A percentile compares a stretch with the other conserved stretches of the same genome.
Conservation (phyloP, 2,329 filamentous ascomycete genomes). For the Dryadomyces quercus-mongolicae region DNA sequence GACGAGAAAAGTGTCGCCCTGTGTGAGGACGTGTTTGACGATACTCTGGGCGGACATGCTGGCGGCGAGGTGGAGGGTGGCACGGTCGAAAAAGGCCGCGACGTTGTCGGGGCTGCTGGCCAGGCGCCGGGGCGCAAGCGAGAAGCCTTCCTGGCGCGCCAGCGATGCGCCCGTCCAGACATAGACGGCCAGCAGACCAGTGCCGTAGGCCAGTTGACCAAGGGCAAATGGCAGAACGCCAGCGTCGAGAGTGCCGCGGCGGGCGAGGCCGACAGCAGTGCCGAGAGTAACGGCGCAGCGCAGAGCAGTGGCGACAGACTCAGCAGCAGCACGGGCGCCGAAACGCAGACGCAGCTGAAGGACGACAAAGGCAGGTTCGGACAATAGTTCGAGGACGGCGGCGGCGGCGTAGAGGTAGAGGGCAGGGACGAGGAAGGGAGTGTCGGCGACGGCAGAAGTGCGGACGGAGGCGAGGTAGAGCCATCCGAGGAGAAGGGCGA, state of each 20-base stretch:
- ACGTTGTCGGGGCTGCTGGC: conserved; percentile 17
- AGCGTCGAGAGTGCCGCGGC: conserved; percentile 29
- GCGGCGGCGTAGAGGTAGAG: conserved; percentile 44
- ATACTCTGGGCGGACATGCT: conserved; percentile 80
- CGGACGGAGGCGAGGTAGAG: conserved; percentile 50
- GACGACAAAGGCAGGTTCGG: conserved; percentile 82
- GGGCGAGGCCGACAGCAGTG: conserved; percentile 46
- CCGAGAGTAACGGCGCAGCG: conserved; percentile 67
- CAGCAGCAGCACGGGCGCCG: conserved; percentile 66
- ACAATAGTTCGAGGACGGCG: conserved; percentile 60
- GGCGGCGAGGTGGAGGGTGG: conserved; percentile 60
- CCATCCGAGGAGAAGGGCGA: conserved; percentile 52
- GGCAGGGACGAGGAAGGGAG: conserved; percentile 48
- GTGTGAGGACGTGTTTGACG: conserved; percentile 86
- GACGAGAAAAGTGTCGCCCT: conserved; percentile 86
- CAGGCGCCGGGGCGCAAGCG: conserved; percentile 44
- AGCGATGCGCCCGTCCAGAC: conserved; percentile 44
- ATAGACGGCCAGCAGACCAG: conserved; percentile 60
- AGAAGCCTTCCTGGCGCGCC: conserved; percentile 50
- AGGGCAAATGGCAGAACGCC: conserved; percentile 82
- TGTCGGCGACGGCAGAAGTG: conserved; percentile 21
- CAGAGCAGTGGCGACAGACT: conserved; percentile 67
- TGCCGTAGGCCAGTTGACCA: conserved; percentile 70
- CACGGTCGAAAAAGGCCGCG: conserved; percentile 51
- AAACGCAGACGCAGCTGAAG: conserved; percentile 75